These are phyloP conservation scores for Fereydounia khargensis DNA, from an alignment of 1,284 basidiomycete genomes.

Conservation along the genomic window DNA sequence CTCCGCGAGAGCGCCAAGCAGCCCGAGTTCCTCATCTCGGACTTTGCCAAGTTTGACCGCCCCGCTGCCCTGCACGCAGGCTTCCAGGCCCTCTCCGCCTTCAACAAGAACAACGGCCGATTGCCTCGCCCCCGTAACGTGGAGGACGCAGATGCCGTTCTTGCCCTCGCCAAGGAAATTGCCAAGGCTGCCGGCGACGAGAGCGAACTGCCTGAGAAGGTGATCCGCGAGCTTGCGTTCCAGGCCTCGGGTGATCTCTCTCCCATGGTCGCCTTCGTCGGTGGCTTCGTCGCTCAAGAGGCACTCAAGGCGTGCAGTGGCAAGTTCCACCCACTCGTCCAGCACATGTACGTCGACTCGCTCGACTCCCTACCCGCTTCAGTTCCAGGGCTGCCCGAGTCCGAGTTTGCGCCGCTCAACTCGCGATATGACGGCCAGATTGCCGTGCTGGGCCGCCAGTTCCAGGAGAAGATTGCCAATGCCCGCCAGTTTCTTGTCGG, in stretches of 20 bases:
- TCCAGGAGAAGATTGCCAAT: slow-evolving; percentile 90
- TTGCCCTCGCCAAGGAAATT: slow-evolving; percentile 76
- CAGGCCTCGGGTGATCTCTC: slow-evolving; percentile 91
- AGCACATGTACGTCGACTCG: slow-evolving; percentile 96
- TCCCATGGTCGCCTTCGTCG: slow-evolving; percentile 88
- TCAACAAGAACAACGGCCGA: slow-evolving; percentile 68
- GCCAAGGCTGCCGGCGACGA: slow-evolving; percentile 63
- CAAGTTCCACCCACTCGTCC: slow-evolving; percentile 96
- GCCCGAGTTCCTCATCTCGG: slow-evolving; percentile 90
- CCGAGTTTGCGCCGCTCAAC: slow-evolving; percentile 77
- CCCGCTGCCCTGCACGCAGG: slow-evolving; percentile 86
- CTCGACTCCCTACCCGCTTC: slow-evolving; percentile 70
- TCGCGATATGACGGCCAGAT: slow-evolving; percentile 92
- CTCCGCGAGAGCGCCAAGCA: slow-evolving; percentile 77
- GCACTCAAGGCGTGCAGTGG: slow-evolving; percentile 95
- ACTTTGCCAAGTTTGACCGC: slow-evolving; percentile 96
- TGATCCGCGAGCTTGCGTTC: slow-evolving; percentile 81
- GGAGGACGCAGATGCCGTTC: slow-evolving; percentile 73
- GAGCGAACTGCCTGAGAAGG: slow-evolving; percentile 72
- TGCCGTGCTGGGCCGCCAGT: slow-evolving; percentile 87
- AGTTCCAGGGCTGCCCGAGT: slow-evolving; percentile 66
- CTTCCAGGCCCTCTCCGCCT: slow-evolving; percentile 89
- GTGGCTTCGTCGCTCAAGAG: slow-evolving; percentile 97
- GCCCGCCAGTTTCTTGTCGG: slow-evolving; percentile 95
- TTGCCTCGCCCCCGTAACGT: slow-evolving; percentile 81